phyloP scores from a whole-genome alignment of 208 protist genomes.

The Leishmania tropica region DNA sequence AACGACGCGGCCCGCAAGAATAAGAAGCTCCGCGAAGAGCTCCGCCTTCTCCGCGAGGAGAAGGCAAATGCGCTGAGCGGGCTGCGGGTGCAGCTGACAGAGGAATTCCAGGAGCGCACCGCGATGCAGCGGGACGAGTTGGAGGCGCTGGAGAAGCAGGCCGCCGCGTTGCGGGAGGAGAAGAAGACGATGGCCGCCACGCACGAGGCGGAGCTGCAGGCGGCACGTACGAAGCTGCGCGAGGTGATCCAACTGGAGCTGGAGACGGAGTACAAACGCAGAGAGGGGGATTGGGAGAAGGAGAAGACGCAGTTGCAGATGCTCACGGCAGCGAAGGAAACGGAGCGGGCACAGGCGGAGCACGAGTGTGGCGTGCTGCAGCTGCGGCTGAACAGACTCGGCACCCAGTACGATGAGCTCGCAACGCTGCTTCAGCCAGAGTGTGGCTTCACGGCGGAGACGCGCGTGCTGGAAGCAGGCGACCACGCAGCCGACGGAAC shows the following conservation, averaged over 20 bases:
- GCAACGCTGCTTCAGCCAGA: conserved; percentile 24
- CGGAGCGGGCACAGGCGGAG: conserved; percentile 27
- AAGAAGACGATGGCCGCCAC: conserved; percentile 39
- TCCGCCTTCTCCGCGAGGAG: conserved; percentile 30
- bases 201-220: conserved; percentile 50
- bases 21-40: conserved; percentile 69
- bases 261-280: conserved; percentile 20
- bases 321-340: conserved; percentile 38
- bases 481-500: background rate
- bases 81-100: conserved; percentile 57
- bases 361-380: conserved; percentile 29
- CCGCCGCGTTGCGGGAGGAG: conserved; percentile 44
- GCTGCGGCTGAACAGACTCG: conserved; percentile 21
- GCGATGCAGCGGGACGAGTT: conserved; percentile 63
- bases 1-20: conserved; percentile 72
- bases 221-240: conserved; percentile 17
- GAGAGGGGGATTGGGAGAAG: conserved; percentile 31
- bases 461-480: background rate
- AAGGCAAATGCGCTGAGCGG: conserved; percentile 39
- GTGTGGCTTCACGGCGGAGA: background rate
- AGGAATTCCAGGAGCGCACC: conserved; percentile 77
- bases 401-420: conserved; percentile 32
- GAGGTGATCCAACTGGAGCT: conserved; percentile 34
- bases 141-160: conserved; percentile 29
- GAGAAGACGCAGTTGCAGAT: conserved; percentile 33